Evolutionary conservation across 345 rosid genomes (phyloP), one percentile per base, ranked within the genome.

Genomic region (Reutealis trisperma): DNA sequence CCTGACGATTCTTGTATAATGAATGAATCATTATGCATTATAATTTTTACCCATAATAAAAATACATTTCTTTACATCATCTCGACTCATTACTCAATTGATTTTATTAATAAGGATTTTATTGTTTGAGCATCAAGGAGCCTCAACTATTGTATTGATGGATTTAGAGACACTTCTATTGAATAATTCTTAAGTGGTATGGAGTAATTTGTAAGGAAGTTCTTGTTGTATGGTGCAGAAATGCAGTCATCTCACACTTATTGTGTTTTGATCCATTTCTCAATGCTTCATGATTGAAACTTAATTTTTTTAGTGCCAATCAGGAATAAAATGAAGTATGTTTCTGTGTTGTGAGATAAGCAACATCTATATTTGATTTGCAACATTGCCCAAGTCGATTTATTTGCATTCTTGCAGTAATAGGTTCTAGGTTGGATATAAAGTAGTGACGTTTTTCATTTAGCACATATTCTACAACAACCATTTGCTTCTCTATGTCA

Each of bases 271-370:
- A 69, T 72, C 52, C 15, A n/a, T 62, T 47, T 54, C 27, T 68
- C n/a, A 15, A 55, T 64, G 44, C 24, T 16, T 76, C 51, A 22
- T 67, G 34, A 32, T 61, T 60, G 63, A 75, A 73, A 27, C 63
- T 54, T 67, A 75, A 59, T 44, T 69, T 51, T 80, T 41, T 76
- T 75, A 54, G 58, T 84, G 77, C 78, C 67, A 69, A 78, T 27
- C 88, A 94, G 98, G 97, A 94, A 70, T 89, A 91, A 91, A 88
- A 85, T 88, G 98, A 94, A 90, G 97, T 88, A 19, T 93, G 98
- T 67, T 94, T 94, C 78, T 93, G 97, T 85, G 94, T 93, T 71
- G 83, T 93, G 82, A 88, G 97, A 79, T 94, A 97, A 97, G 93
- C 95, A 3, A 93, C 94, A 64, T 84, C 92, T 62, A 84, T 94